These are phyloP conservation scores for Trichoderma aggressivum DNA, from an alignment of 2,329 filamentous ascomycete species.

Conservation along the genomic window DNA sequence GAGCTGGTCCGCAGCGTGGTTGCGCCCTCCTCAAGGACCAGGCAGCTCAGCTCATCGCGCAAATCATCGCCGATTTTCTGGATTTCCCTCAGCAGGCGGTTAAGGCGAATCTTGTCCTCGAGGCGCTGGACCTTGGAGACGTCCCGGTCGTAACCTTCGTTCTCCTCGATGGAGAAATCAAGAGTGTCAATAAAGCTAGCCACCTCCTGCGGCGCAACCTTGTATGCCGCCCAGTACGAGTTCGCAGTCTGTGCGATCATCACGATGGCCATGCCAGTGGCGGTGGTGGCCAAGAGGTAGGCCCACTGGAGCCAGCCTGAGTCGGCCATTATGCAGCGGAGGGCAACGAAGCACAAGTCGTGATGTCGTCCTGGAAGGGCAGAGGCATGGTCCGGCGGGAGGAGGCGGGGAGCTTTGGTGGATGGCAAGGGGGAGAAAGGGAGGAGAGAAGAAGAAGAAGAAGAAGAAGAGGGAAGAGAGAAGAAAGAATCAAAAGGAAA, in stretches of 20 bases:
- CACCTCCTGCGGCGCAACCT: constrained; percentile 56
- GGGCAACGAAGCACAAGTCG: constrained; percentile 21
- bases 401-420: background rate
- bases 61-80: constrained; percentile 59
- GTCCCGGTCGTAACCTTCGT: constrained; percentile 61
- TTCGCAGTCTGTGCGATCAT: constrained; percentile 51
- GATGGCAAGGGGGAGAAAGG: background rate
- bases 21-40: constrained; percentile 46
- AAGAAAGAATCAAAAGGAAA: background rate
- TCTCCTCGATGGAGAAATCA: constrained; percentile 61
- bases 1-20: constrained; percentile 44
- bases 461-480: background rate
- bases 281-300: constrained; percentile 55
- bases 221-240: constrained; percentile 54
- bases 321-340: constrained; percentile 46
- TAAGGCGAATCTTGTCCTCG: constrained; percentile 60
- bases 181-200: constrained; percentile 56
- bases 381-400: constrained; percentile 7
- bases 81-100: constrained; percentile 58
- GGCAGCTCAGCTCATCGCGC: constrained; percentile 54
- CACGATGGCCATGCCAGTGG: constrained; percentile 53
- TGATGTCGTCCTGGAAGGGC: constrained; percentile 18
- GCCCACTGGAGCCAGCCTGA: constrained; percentile 54
- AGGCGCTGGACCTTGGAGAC: constrained; percentile 55
- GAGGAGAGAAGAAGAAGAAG: background rate